Conservation (phyloP, 148 eudicot genomes). For the Chenopodium quinoa region DNA sequence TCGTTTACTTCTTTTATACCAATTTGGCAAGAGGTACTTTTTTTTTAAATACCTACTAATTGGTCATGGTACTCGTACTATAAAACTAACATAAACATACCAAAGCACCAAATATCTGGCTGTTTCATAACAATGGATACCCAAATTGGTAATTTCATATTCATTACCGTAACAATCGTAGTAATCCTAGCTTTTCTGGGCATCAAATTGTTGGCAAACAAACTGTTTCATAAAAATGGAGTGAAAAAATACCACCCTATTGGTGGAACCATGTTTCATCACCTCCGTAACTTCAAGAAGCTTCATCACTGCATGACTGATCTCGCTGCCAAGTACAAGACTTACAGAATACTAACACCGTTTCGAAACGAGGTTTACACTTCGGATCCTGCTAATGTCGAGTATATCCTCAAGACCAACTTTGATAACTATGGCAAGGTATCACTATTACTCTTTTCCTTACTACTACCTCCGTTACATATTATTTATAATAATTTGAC, state of each 20-base stretch:
- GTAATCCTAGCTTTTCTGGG: slow-evolving; percentile 22
- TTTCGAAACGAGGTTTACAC: slow-evolving; percentile 58
- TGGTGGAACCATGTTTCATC: slow-evolving; percentile 46
- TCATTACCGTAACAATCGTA: neutral
- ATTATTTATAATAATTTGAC: too few species aligned
- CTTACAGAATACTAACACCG: slow-evolving; percentile 57
- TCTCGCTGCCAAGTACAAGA: slow-evolving; percentile 47
- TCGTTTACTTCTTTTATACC: too few species aligned
- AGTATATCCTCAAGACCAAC: slow-evolving; percentile 61
- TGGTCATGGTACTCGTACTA: too few species aligned
- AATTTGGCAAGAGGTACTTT: too few species aligned
- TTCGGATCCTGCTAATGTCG: slow-evolving; percentile 63
- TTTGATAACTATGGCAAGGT: slow-evolving; percentile 67
- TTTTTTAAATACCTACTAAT: too few species aligned
- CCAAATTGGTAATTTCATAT: neutral
- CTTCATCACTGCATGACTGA: slow-evolving; percentile 60
- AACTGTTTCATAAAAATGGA: neutral
- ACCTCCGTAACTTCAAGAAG: slow-evolving; percentile 49
- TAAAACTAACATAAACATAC: too few species aligned
- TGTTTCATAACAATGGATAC: slow-evolving; percentile 4
- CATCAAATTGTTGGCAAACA: slow-evolving; percentile 16
- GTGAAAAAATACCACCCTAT: slow-evolving; percentile 52
- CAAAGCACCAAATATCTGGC: too few species aligned
- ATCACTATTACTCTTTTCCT: neutral
- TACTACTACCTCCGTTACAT: too few species aligned